A percentile compares a stretch with the other conserved stretches of the same genome.
phyloP scores from a whole-genome alignment of 768 basidiomycete species.

The Podaxis mareebaensis region DNA sequence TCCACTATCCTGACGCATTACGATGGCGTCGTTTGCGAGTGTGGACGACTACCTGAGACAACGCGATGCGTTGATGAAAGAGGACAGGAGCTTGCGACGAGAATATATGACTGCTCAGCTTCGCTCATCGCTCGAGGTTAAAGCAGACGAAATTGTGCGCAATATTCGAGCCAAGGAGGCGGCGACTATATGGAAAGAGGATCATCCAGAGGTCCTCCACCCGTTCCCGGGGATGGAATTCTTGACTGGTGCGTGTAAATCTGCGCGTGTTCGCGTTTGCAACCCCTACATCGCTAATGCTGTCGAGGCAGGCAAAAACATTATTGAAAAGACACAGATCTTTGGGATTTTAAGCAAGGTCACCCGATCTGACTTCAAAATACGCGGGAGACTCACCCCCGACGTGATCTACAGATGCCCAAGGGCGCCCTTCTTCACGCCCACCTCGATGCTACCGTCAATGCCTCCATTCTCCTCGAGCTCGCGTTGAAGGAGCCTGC shows the following conservation, averaged over 20 bases:
- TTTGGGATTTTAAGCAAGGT: slow-evolving; percentile 67
- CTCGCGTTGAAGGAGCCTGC: slow-evolving; percentile 57
- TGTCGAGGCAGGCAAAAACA: slow-evolving; percentile 19
- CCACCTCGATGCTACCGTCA: slow-evolving; percentile 75
- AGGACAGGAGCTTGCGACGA: slow-evolving; percentile 53
- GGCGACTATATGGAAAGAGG: slow-evolving; percentile 14
- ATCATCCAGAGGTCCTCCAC: slow-evolving; percentile 10
- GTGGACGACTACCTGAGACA: slow-evolving; percentile 32
- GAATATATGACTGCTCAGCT: slow-evolving; percentile 37
- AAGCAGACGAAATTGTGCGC: slow-evolving; percentile 49
- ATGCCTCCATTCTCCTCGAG: slow-evolving; percentile 48
- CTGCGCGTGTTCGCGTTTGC: neutral
- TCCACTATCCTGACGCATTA: neutral
- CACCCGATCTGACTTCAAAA: neutral
- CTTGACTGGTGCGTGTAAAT: slow-evolving; percentile 49
- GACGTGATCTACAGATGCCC: slow-evolving; percentile 56
- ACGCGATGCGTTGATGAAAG: slow-evolving; percentile 36
- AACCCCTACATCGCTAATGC: neutral
- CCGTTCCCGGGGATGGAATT: slow-evolving; percentile 21
- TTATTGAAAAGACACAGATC: slow-evolving; percentile 61
- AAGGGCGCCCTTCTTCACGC: slow-evolving; percentile 77
- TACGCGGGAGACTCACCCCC: neutral
- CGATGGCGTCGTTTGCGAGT: slow-evolving; percentile 16
- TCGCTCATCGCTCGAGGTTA: slow-evolving; percentile 39
- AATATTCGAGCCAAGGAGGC: slow-evolving; percentile 16